A percentile compares a stretch with the other conserved stretches of the same genome.
These are phyloP conservation scores for Acorus gramineus DNA, from an alignment of 106 monocot genomes.

Conservation along the genomic window DNA sequence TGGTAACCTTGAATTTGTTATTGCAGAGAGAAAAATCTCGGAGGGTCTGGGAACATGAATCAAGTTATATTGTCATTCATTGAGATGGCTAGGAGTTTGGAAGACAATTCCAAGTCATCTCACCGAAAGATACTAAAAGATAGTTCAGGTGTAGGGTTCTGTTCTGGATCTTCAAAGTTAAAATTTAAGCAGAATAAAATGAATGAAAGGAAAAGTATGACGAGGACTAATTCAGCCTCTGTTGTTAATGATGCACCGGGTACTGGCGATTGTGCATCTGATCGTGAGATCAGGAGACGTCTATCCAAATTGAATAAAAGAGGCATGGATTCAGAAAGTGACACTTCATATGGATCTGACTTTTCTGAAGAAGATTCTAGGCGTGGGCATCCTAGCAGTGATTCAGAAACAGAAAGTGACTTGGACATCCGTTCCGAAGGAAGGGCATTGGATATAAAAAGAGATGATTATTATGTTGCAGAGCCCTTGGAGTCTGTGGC, in stretches of 20 bases:
- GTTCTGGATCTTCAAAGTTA: conserved; percentile 38
- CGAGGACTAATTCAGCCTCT: conserved; percentile 15
- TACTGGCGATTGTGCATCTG: conserved; percentile 25
- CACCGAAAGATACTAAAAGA: conserved; percentile 35
- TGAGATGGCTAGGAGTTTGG: conserved; percentile 61
- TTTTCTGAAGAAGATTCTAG: conserved; percentile 57
- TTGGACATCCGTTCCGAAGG: conserved; percentile 30
- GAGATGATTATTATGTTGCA: conserved; percentile 38
- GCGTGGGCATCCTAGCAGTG: conserved; percentile 48
- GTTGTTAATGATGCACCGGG: conserved; percentile 49
- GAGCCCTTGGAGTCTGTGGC: conserved; percentile 44
- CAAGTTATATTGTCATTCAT: conserved; percentile 59
- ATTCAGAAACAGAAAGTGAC: conserved; percentile 88
- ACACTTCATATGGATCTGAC: conserved; percentile 75
- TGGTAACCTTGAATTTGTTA: not conserved
- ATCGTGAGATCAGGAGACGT: conserved; percentile 67
- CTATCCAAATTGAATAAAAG: conserved; percentile 74
- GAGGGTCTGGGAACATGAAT: conserved; percentile 54
- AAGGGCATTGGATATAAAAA: conserved; percentile 30
- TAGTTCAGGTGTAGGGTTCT: conserved; percentile 26
- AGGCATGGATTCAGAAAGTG: conserved; percentile 59
- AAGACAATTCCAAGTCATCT: conserved; percentile 39
- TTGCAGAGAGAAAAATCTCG: conserved; percentile 49
- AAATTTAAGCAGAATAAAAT: conserved; percentile 47
- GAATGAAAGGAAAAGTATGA: conserved; percentile 36